Conservation (phyloP, 2,329 filamentous ascomycete species). For the Monosporascus sp. region DNA sequence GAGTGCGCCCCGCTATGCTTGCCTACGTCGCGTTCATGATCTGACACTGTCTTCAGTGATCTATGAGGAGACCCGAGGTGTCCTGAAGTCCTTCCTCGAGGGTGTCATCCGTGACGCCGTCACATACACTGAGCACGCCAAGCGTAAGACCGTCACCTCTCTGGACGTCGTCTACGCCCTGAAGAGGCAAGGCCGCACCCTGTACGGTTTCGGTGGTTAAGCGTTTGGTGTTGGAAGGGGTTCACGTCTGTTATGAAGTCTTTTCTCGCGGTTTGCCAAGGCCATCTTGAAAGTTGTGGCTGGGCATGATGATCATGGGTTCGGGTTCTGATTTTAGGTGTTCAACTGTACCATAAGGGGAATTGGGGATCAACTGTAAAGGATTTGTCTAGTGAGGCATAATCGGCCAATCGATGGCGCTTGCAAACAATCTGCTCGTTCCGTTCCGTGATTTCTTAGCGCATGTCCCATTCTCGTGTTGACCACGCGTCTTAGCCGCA, state of each 20-base stretch:
- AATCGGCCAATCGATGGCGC: conserved; percentile 25
- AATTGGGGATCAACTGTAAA: conserved; percentile 17
- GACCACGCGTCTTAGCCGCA: neutral
- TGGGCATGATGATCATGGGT: conserved; percentile 31
- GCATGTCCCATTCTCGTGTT: no score
- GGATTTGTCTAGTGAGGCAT: conserved; percentile 25
- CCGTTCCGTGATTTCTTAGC: no score
- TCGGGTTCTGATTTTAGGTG: conserved; percentile 29
- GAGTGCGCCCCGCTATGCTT: no score
- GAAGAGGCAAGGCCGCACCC: conserved; percentile 61
- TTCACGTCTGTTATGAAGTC: conserved; percentile 32
- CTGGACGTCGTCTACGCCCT: conserved; percentile 60
- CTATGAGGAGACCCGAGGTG: conserved; percentile 61
- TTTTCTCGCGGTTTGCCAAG: conserved; percentile 25
- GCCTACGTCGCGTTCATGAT: neutral
- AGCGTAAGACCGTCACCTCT: conserved; percentile 68
- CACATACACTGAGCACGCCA: conserved; percentile 79
- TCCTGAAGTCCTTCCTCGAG: conserved; percentile 80
- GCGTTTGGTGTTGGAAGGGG: conserved; percentile 12
- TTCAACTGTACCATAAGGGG: conserved; percentile 31
- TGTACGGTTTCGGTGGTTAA: conserved; percentile 60
- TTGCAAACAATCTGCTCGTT: conserved; percentile 10
- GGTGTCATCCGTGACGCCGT: conserved; percentile 74
- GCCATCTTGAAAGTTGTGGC: conserved; percentile 20
- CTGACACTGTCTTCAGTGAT: conserved; percentile 19